phyloP scores from a whole-genome alignment of 139 green algal species.

The Dunaliella sp. region DNA sequence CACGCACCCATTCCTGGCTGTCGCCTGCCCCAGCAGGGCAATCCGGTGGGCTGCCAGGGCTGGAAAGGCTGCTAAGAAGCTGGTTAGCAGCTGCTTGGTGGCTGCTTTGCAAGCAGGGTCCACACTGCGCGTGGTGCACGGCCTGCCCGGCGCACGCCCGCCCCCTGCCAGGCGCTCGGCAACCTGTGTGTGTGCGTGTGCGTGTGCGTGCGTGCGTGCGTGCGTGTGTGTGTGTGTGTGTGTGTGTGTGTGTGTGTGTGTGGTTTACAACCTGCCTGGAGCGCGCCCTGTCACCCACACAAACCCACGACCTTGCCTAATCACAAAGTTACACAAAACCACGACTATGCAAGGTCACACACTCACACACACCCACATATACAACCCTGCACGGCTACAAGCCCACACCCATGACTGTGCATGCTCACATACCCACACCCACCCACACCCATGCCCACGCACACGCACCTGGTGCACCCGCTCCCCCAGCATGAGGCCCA shows the following conservation, averaged over 20 bases:
- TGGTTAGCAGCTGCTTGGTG: constrained; percentile 15
- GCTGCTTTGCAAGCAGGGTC: constrained; percentile 12
- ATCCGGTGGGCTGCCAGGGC: constrained; percentile 8
- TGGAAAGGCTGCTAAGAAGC: constrained; percentile 25
- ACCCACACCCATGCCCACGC: no score
- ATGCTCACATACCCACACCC: no score
- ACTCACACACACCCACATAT: no score
- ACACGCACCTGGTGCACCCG: background rate
- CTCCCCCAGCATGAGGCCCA: background rate
- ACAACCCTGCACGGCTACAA: no score
- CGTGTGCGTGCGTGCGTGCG: background rate
- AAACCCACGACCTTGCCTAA: no score
- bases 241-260: no score
- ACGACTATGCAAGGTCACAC: no score
- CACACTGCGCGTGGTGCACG: background rate
- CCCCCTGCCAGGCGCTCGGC: constrained; percentile 12
- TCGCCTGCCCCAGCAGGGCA: constrained; percentile 8
- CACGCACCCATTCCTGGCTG: background rate
- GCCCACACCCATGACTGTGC: no score
- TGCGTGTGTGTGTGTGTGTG: no score
- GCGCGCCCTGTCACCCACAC: no score
- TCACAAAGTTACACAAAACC: no score
- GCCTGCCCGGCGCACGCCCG: background rate
- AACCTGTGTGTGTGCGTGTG: constrained; percentile 11
- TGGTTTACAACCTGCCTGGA: no score